These are phyloP conservation scores for Celoporthe dispersa DNA, from an alignment of 2,329 filamentous ascomycete species.

Conservation along the genomic window DNA sequence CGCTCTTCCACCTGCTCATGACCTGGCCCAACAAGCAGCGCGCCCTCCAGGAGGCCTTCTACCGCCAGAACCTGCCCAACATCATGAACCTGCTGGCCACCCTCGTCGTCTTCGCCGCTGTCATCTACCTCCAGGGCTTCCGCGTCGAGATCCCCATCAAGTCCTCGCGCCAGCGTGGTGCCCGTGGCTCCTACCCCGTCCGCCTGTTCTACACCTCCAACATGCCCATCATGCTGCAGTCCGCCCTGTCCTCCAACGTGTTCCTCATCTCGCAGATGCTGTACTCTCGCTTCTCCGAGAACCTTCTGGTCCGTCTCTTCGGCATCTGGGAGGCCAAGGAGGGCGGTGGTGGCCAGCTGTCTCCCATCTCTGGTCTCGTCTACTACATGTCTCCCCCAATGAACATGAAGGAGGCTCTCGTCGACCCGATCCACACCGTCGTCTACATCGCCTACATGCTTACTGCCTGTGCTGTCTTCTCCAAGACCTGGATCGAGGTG, in stretches of 20 bases:
- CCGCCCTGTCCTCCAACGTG: slow-evolving; percentile 96
- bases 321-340: slow-evolving; percentile 99
- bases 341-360: slow-evolving; percentile 92
- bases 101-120: slow-evolving; percentile 88
- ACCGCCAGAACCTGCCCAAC: slow-evolving; percentile 98
- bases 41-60: slow-evolving; percentile 97
- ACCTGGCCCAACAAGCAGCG: slow-evolving; percentile 99
- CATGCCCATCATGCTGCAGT: slow-evolving; percentile 99
- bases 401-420: slow-evolving; percentile 94
- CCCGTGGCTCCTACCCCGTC: slow-evolving; percentile 96
- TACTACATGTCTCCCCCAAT: slow-evolving; percentile 99
- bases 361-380: slow-evolving; percentile 88
- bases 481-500: slow-evolving; percentile 99
- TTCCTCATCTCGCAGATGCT: slow-evolving; percentile 99
- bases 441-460: slow-evolving; percentile 99
- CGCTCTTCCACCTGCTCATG: slow-evolving; percentile 94
- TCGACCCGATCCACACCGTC: slow-evolving; percentile 95
- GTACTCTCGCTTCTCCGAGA: slow-evolving; percentile 98
- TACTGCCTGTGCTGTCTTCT: slow-evolving; percentile 90
- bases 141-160: slow-evolving; percentile 99
- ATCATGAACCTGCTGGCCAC: slow-evolving; percentile 98
- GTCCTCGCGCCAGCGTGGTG: slow-evolving; percentile 97
- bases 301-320: slow-evolving; percentile 95
- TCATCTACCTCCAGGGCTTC: slow-evolving; percentile 99
- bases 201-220: slow-evolving; percentile 99